Base-by-base conservation (phyloP, 1,284 basidiomycete genomes). In the Cerrena zonata region DNA sequence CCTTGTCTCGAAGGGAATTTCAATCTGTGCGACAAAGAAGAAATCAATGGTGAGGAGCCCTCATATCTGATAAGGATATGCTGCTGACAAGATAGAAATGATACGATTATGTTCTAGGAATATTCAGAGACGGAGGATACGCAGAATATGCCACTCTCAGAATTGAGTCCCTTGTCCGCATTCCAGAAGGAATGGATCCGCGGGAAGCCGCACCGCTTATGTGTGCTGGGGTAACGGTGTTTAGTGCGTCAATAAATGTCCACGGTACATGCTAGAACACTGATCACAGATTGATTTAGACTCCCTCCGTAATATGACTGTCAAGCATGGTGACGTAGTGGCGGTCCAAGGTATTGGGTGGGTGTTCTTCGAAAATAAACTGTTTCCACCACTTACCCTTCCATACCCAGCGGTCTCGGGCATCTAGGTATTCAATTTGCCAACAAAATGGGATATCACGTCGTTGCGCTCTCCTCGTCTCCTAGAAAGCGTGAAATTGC, bases 351-450 rank as follows among this genome's bases (percentile, higher is more conserved):
- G 56, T 34, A 49, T 59, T 56, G 55, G 48, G 62, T 53, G 25
- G 10, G 45, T 42, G 13, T n/a, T 10, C 21, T 15, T 40, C 39
- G 19, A 10, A 40, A 18, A 40, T 40, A 18, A 10, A 40, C 39
- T 18, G 5, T 40, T 7, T 10, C 19, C 7, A 19, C 10, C 19
- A 15, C 13, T 23, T 5, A 23, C 15, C 19, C 4, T 24, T 22
- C 10, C 13, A 42, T 18, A 23, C n/a, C 2, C 51, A 65, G 64
- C 1, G 66, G 66, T 11, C 57, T 68, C 5, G 66, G 65, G 26
- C 66, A 67, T 45, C 65, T 68, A 43, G 66, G 60, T 3, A 48
- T 68, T 48, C 66, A 68, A 48, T 66, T 61, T 54, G 52, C 60
- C 15, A 48, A 55, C 23, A 57, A 56, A 19, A 63, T 68, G 59